Base-by-base conservation (phyloP, 2,329 filamentous ascomycete genomes). In the Lecanicillium sp. region DNA sequence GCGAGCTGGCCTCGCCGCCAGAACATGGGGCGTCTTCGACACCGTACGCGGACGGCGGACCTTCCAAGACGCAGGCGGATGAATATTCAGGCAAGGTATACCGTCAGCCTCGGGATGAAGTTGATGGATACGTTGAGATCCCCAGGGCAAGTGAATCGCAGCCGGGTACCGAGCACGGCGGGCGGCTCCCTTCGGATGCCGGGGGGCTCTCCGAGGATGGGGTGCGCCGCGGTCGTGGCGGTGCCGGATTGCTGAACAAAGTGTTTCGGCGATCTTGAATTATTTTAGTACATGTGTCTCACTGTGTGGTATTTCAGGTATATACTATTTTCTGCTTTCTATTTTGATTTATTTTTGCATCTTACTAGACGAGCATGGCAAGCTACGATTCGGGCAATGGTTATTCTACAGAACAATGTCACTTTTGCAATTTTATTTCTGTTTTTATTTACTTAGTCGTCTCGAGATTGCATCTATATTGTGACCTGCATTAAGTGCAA, bases 71-170 rank as follows among this genome's bases (percentile, higher is more conserved):
- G 7, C 57, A 54, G 8, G 56, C 56, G 2, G 63, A 64, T 3
- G 50, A 55, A 11, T 62, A 60, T 47, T 57, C 60, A 40, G 62
- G 64, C 44, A 56, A 52, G 26, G 23, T 54, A 5, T 46, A 55
- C 17, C 47, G 51, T 6, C 56, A 59, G 10, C 52, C 58, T 23
- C 8, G 24, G n/a, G 61, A 65, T 8, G 54, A 58, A 20, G 57
- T 58, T 1, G 65, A 65, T 10, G 65, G 63, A 30, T 68, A 65
- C 39, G 64, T 67, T 17, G 62, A 68, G 29, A 54, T 67, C 21
- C 52, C 54, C 19, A 59, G 55, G 46, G 55, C 47, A 8, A 62
- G 62, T 36, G 60, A 54, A 14, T 51, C 55, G 36, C 30, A 51
- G 7, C 48, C 48, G 7, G 52, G 55, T 27, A 5, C 36, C 55